Conservation (phyloP, 2,329 filamentous ascomycete genomes). For the Periconia sp. region DNA sequence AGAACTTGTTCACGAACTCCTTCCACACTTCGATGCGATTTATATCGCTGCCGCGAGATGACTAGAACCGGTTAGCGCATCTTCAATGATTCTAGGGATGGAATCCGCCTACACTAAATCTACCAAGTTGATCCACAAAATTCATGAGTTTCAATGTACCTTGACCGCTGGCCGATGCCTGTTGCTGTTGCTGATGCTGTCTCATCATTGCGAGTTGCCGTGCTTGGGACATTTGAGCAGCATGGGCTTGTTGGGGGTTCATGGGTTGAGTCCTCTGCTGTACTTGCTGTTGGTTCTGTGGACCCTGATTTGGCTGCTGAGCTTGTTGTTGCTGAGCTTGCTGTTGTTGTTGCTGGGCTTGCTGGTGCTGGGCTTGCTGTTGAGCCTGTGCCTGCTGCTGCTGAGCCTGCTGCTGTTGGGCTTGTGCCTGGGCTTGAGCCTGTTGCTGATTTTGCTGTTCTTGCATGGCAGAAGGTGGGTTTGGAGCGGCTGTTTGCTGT, state of each 20-base stretch:
- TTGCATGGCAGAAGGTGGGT: constrained; percentile 38
- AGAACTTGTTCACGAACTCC: constrained; percentile 77
- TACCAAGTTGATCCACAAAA: constrained; percentile 59
- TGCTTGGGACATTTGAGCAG: constrained; percentile 14
- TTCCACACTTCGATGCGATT: constrained; percentile 79
- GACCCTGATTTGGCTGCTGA: constrained; percentile 37
- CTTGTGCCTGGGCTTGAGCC: constrained; percentile 42
- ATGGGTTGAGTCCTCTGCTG: not conserved
- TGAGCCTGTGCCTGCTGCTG: constrained; percentile 44
- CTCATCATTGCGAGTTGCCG: constrained; percentile 31
- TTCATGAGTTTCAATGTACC: constrained; percentile 57
- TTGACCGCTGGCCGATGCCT: constrained; percentile 21
- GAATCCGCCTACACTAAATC: constrained; percentile 55
- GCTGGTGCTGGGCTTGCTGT: constrained; percentile 53
- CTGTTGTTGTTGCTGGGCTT: constrained; percentile 45
- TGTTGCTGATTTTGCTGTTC: constrained; percentile 31
- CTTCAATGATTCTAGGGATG: not conserved
- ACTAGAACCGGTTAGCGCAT: constrained; percentile 13
- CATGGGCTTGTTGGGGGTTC: not conserved
- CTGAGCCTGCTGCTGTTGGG: constrained; percentile 44
- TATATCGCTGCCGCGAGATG: constrained; percentile 48
- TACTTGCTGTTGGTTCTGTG: constrained; percentile 25
- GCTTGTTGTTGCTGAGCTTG: constrained; percentile 22
- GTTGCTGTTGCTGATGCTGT: constrained; percentile 20
- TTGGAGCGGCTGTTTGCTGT: constrained; percentile 44